Evolutionary conservation across 106 monocot species (phyloP).

Genomic region (Xerophyta viscosa): DNA sequence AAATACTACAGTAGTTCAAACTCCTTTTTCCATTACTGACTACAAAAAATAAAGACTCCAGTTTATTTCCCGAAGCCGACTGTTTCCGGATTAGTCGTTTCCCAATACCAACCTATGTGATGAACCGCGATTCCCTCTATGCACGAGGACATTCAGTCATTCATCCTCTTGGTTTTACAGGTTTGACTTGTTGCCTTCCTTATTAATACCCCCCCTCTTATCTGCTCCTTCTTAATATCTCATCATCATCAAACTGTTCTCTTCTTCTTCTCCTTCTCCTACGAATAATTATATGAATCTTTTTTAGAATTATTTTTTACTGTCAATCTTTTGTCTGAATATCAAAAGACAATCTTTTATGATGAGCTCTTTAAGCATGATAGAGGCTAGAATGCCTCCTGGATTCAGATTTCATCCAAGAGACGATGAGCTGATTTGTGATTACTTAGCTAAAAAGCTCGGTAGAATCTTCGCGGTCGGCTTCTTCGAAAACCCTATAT

Average conservation of each 20-base stretch:
- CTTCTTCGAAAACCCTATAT: slow-evolving; percentile 13
- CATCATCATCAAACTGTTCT: too few species aligned
- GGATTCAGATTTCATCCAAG: slow-evolving; percentile 83
- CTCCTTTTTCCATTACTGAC: too few species aligned
- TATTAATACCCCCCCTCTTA: background rate
- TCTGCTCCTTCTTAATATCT: background rate
- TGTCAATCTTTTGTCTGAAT: background rate
- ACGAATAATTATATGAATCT: background rate
- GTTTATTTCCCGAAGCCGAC: too few species aligned
- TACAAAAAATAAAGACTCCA: too few species aligned
- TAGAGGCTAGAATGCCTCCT: slow-evolving; percentile 64
- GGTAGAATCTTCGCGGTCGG: slow-evolving; percentile 1
- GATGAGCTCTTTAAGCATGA: slow-evolving; percentile 60
- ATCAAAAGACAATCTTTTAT: background rate
- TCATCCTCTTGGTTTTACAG: background rate
- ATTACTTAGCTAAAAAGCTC: slow-evolving; percentile 49
- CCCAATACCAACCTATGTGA: too few species aligned
- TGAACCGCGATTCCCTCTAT: background rate
- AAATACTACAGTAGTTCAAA: too few species aligned
- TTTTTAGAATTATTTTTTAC: background rate
- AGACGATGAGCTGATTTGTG: slow-evolving; percentile 68
- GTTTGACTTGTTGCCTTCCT: background rate
- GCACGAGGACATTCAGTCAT: background rate
- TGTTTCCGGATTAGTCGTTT: too few species aligned
- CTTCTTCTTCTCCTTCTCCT: background rate